Evolutionary conservation across 2,329 filamentous ascomycete species (phyloP), one percentile per base, ranked within the genome.

Genomic region (Aspergillus brasiliensis): DNA sequence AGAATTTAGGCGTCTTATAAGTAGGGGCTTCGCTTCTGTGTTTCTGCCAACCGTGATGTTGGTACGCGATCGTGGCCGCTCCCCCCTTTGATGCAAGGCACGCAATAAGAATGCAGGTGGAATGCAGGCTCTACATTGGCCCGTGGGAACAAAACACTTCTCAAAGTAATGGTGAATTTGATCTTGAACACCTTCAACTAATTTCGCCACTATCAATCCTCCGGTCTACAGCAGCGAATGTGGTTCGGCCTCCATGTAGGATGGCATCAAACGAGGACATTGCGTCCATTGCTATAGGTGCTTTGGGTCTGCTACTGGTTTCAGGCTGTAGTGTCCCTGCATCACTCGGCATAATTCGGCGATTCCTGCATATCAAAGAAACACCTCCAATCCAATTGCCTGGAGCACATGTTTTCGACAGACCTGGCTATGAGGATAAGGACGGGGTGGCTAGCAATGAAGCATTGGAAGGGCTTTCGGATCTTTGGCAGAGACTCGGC

Each of bases 391-490:
- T 65, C 7, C 66, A 70, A 44, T 67, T 65, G n/a, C 63, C 31
- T 11, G 31, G 67, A 37, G 55, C 57, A 15, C 19, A 67, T 31
- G 63, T 67, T 13, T 21, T 55, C 10, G 40, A 44, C 10, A 68
- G 67, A 13, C 76, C 82, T 10, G 77, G 81, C 11, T 92, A 92
- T 69, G 79, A 87, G 66, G 90, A 93, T 69, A 77, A 82, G 62
- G 90, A 93, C 75, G 90, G 90, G 51, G 81, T 83, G 63, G 88
- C 88, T 31, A 89, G 86, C 0, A 81, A 84, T 42, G 86, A 89
- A 69, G 86, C 87, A 1, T 71, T 86, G 55, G 81, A 82, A 21
- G 81, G 80, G 40, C 92, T 88, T 70, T 89, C 88, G 27, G 83
- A 85, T 63, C 84, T 78, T 59, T 68, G 81, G 59, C 82, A 87